These are phyloP conservation scores for Zygotorulaspora florentina DNA, from an alignment of 805 yeast species.

Conservation along the genomic window DNA sequence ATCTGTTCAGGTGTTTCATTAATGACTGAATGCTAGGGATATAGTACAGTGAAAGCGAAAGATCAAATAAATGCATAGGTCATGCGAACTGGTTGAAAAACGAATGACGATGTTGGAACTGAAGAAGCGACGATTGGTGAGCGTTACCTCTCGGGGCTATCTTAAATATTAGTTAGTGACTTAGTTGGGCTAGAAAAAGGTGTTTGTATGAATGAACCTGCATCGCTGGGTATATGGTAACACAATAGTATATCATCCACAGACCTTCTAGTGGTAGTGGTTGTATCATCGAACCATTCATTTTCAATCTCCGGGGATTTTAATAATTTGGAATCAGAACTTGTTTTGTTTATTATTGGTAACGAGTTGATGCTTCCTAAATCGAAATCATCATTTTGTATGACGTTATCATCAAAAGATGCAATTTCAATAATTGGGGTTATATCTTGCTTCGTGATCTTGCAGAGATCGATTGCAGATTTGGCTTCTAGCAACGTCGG, in stretches of 20 bases:
- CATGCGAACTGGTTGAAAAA: not conserved
- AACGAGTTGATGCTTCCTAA: not conserved
- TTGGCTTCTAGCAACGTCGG: slow-evolving; percentile 30
- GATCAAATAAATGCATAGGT: not conserved
- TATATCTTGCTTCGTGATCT: slow-evolving; percentile 1
- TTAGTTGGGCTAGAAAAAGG: not conserved
- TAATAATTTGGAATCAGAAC: slow-evolving; percentile 20
- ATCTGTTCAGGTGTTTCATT: not conserved
- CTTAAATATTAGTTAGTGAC: too few relatives aligned
- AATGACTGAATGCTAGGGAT: not conserved
- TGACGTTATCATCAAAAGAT: not conserved
- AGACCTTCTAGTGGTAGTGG: slow-evolving; percentile 23
- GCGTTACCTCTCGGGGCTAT: too few relatives aligned
- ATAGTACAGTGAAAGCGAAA: not conserved
- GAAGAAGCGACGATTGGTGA: not conserved
- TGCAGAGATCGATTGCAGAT: slow-evolving; percentile 3
- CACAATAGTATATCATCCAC: slow-evolving; percentile 32
- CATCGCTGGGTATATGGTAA: slow-evolving; percentile 27
- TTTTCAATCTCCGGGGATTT: slow-evolving; percentile 26
- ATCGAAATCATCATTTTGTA: not conserved
- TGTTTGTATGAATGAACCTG: slow-evolving; percentile 17
- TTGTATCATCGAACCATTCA: slow-evolving; percentile 20
- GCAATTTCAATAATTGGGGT: slow-evolving; percentile 8
- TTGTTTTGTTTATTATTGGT: slow-evolving; percentile 11
- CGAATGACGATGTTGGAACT: too few relatives aligned